A percentile compares a stretch with the other conserved stretches of the same genome.
Conservation (phyloP, 257 asterid genomes). For the Ocimum tenuiflorum region DNA sequence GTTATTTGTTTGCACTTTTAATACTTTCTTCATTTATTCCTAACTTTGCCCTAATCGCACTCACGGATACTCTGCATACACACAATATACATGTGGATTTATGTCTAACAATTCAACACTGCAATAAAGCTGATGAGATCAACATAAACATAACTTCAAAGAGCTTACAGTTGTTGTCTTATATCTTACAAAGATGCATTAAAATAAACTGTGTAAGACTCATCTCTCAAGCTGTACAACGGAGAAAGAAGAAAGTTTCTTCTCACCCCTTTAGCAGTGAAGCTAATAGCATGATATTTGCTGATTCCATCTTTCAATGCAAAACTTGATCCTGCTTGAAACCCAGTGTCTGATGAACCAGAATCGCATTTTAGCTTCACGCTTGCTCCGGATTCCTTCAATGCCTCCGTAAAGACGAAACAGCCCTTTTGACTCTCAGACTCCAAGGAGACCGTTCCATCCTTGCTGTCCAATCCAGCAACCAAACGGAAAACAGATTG, state of each 20-base stretch:
- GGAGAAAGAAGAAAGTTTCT: constrained; percentile 62
- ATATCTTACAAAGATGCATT: constrained; percentile 23
- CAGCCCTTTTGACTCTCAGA: constrained; percentile 41
- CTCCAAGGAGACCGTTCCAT: constrained; percentile 42
- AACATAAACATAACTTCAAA: not conserved
- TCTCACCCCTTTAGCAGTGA: constrained; percentile 56
- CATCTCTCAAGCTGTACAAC: constrained; percentile 63
- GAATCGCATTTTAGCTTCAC: constrained; percentile 52
- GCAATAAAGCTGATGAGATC: too few species aligned
- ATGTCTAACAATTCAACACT: too few species aligned
- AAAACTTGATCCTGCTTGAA: constrained; percentile 50
- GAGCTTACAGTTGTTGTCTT: not conserved
- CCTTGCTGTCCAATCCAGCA: constrained; percentile 36
- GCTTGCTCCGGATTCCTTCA: constrained; percentile 19
- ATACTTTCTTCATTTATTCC: too few species aligned
- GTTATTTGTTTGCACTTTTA: too few species aligned
- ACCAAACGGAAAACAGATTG: constrained; percentile 33
- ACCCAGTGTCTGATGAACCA: constrained; percentile 29
- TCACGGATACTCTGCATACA: too few species aligned
- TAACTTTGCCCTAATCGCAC: too few species aligned
- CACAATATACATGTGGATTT: too few species aligned
- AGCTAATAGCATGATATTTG: constrained; percentile 71
- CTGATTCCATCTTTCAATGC: constrained; percentile 43
- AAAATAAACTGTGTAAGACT: constrained; percentile 79
- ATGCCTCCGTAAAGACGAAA: constrained; percentile 30